phyloP scores from a whole-genome alignment of 139 green algal genomes.

The Ulvella scutata region DNA sequence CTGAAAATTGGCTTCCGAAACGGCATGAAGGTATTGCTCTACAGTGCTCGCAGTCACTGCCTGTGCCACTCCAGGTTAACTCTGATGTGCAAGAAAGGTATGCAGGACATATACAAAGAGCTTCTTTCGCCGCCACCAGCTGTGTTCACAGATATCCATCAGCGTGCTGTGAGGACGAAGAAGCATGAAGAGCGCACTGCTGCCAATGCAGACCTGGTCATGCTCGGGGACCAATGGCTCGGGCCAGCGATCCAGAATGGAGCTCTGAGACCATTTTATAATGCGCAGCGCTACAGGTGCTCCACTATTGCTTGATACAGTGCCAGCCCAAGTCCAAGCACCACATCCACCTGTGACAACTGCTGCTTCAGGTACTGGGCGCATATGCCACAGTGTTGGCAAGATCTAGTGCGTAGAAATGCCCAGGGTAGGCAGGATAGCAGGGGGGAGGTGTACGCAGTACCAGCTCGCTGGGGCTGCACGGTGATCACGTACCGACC shows the following conservation, averaged over 20 bases:
- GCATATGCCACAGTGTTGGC: not conserved
- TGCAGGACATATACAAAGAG: conserved; percentile 1
- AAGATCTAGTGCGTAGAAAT: not conserved
- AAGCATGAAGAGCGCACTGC: not conserved
- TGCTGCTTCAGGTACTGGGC: not conserved
- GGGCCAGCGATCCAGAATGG: not conserved
- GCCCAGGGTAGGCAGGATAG: not conserved
- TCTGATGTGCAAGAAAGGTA: not conserved
- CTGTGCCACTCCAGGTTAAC: not conserved
- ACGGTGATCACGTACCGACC: not conserved
- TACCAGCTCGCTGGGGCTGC: not conserved
- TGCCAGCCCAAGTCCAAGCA: not conserved
- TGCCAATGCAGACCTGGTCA: not conserved
- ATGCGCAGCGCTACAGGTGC: not conserved
- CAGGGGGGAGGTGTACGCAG: not conserved
- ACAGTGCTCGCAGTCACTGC: not conserved
- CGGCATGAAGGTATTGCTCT: not conserved
- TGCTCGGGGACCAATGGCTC: not conserved
- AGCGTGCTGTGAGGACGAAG: not conserved
- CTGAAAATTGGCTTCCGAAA: not conserved
- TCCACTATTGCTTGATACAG: not conserved
- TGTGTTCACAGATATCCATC: not conserved
- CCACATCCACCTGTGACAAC: not conserved
- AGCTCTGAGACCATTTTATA: not conserved
- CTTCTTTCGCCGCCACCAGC: not conserved